Evolutionary conservation across 345 rosid genomes (phyloP).

Genomic region (Moringa oleifera): DNA sequence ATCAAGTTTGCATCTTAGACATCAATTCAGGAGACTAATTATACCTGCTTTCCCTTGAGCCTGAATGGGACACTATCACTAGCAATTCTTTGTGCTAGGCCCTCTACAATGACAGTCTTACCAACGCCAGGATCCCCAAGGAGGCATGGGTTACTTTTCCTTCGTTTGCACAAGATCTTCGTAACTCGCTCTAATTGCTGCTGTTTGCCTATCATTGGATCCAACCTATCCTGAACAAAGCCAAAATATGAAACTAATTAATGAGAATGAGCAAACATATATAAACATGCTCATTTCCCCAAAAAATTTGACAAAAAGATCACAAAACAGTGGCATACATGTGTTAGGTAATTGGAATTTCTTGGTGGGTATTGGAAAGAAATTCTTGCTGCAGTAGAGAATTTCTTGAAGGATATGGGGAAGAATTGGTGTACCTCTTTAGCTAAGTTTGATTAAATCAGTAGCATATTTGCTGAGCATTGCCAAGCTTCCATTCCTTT

Average conservation of each 20-base stretch:
- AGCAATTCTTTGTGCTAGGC: slow-evolving; percentile 17
- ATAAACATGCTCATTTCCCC: too few relatives aligned
- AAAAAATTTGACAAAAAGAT: too few relatives aligned
- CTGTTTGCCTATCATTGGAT: slow-evolving; percentile 19
- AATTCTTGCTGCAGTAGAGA: too few relatives aligned
- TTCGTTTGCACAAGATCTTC: slow-evolving; percentile 23
- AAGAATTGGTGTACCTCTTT: background rate
- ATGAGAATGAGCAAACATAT: too few relatives aligned
- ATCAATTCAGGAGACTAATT: too few relatives aligned
- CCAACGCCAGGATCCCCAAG: slow-evolving; percentile 35
- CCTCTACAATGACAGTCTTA: slow-evolving; percentile 26
- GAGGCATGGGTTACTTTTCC: slow-evolving; percentile 26
- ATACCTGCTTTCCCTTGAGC: slow-evolving; percentile 21
- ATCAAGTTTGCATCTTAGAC: too few relatives aligned
- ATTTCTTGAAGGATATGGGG: background rate
- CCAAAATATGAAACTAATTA: too few relatives aligned
- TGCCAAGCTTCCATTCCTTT: background rate
- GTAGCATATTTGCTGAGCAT: slow-evolving; percentile 15
- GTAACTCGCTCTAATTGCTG: slow-evolving; percentile 13
- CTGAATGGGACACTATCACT: slow-evolving; percentile 4
- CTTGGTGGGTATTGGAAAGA: too few relatives aligned
- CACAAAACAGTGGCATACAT: too few relatives aligned
- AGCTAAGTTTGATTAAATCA: slow-evolving; percentile 9
- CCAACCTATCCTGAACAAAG: slow-evolving; percentile 16
- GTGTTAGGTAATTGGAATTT: too few relatives aligned